Percentiles rank a stretch among this genome's conserved stretches.
These are phyloP conservation scores for Termitomyces sp. DNA, from an alignment of 768 basidiomycete species.

Conservation along the genomic window DNA sequence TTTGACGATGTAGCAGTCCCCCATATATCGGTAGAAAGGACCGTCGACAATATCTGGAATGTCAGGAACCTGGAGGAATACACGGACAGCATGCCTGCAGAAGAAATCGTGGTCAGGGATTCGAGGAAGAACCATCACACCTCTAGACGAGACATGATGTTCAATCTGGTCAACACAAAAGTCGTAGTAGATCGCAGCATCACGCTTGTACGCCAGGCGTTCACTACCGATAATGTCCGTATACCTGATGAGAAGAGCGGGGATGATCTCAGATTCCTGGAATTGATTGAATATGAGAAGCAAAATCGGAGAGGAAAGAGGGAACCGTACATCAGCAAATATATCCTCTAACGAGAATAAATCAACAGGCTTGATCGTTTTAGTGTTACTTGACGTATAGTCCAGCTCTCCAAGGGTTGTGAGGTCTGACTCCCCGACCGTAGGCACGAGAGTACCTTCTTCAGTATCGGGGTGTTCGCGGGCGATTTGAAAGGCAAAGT, in stretches of 20 bases:
- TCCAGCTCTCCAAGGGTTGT: not conserved
- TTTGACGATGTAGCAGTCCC: constrained; percentile 11
- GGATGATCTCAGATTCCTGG: not conserved
- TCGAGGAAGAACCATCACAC: constrained; percentile 1
- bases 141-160: constrained; percentile 4
- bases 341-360: constrained; percentile 10
- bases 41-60: constrained; percentile 3
- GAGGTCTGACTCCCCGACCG: not conserved
- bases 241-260: constrained; percentile 9
- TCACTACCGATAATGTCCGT: constrained; percentile 8
- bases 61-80: constrained; percentile 8
- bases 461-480: not conserved
- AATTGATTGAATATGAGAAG: not conserved
- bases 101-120: constrained; percentile 3
- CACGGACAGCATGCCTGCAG: constrained; percentile 11
- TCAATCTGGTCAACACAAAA: constrained; percentile 3
- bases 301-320: not conserved
- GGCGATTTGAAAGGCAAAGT: not conserved
- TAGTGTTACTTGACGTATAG: not conserved
- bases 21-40: constrained; percentile 10
- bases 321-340: not conserved
- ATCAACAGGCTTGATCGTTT: not conserved
- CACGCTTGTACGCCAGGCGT: not conserved
- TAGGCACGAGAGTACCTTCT: not conserved
- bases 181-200: constrained; percentile 12